Percentiles rank a stretch among this genome's conserved stretches.
Evolutionary conservation across 1,284 basidiomycete species (phyloP).

Genomic region (Boletellus dicymbophilus): DNA sequence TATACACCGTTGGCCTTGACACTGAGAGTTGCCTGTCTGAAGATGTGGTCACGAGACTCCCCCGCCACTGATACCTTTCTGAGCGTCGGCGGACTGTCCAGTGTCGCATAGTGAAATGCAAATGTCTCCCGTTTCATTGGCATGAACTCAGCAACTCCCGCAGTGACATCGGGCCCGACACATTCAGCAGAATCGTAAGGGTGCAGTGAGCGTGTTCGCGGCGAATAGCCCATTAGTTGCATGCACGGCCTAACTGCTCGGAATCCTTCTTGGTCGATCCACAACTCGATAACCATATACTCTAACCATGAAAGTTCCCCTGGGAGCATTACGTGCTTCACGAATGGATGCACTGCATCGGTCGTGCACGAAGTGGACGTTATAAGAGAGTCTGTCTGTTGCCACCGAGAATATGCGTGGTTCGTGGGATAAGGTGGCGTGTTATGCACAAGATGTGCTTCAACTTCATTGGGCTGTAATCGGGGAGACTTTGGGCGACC

Average conservation of each 20-base stretch:
- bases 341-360: slow-evolving; percentile 9
- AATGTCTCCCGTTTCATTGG: slow-evolving; percentile 59
- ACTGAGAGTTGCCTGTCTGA: slow-evolving; percentile 66
- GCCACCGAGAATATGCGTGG: slow-evolving; percentile 8
- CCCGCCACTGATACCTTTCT: slow-evolving; percentile 64
- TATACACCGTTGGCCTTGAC: slow-evolving; percentile 75
- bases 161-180: slow-evolving; percentile 23
- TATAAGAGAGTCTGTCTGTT: slow-evolving; percentile 7
- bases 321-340: slow-evolving; percentile 34
- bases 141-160: slow-evolving; percentile 61
- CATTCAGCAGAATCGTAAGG: slow-evolving; percentile 30
- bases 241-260: slow-evolving; percentile 61
- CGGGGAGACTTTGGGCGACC: slow-evolving; percentile 27
- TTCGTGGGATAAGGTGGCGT: slow-evolving; percentile 5
- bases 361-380: slow-evolving; percentile 5
- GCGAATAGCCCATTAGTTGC: slow-evolving; percentile 53
- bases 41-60: slow-evolving; percentile 68
- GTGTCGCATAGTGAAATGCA: slow-evolving; percentile 68
- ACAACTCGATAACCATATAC: slow-evolving; percentile 56
- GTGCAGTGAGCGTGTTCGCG: slow-evolving; percentile 34
- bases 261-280: slow-evolving; percentile 82
- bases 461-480: slow-evolving; percentile 19
- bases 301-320: slow-evolving; percentile 52
- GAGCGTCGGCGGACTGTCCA: slow-evolving; percentile 69
- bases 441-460: slow-evolving; percentile 7